Percentiles rank a stretch among this genome's conserved stretches.
Conservation (phyloP, 2,329 filamentous ascomycete species). For the Orbilia oligospora region DNA sequence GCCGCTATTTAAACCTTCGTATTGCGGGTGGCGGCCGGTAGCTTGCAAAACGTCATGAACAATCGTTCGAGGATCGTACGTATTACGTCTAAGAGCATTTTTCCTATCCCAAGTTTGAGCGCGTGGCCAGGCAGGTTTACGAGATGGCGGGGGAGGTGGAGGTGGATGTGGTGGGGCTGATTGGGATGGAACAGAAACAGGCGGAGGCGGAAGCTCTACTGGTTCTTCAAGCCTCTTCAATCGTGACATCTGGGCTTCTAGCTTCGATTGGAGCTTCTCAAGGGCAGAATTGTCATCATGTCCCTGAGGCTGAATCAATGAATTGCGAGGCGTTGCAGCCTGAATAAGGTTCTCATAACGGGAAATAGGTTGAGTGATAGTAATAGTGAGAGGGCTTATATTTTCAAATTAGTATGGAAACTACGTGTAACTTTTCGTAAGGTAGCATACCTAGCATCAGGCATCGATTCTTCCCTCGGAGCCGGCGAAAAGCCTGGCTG, state of each 20-base stretch:
- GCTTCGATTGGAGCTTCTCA: constrained; percentile 26
- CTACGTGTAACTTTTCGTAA: neutral
- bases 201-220: neutral
- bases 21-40: constrained; percentile 74
- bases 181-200: neutral
- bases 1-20: constrained; percentile 74
- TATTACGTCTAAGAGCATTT: constrained; percentile 68
- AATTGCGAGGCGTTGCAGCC: neutral
- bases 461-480: constrained; percentile 34
- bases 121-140: constrained; percentile 23
- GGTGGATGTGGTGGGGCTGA: neutral
- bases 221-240: constrained; percentile 27
- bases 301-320: neutral
- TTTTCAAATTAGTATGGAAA: neutral
- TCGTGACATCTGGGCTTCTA: constrained; percentile 39
- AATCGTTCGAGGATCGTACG: constrained; percentile 75
- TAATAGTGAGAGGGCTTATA: constrained; percentile 12
- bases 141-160: constrained; percentile 2
- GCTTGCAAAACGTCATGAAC: constrained; percentile 76
- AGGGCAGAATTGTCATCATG: constrained; percentile 24
- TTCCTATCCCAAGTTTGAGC: constrained; percentile 67
- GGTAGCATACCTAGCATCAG: constrained; percentile 26
- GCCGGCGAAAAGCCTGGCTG: constrained; percentile 26
- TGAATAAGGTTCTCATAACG: constrained; percentile 17
- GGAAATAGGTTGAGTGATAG: neutral